Evolutionary conservation across 331 rosid species (phyloP).

Genomic region (Telfairia occidentalis): DNA sequence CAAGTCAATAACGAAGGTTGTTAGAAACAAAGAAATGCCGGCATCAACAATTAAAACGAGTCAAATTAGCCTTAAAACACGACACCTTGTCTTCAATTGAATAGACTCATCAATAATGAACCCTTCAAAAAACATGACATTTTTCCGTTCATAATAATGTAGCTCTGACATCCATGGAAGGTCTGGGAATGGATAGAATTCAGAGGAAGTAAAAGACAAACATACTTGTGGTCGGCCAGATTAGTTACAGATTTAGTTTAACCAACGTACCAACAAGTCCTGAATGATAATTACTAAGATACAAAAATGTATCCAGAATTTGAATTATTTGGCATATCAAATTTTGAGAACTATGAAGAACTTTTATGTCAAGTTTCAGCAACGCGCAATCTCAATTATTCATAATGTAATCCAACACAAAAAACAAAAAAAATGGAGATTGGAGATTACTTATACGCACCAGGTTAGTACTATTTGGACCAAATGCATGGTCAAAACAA

Average conservation of each 20-base stretch:
- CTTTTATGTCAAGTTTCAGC: neutral
- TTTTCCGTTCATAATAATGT: neutral
- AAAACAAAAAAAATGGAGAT: neutral
- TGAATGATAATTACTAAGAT: neutral
- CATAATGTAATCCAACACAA: neutral
- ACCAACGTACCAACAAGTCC: neutral
- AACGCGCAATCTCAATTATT: neutral
- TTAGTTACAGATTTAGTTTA: neutral
- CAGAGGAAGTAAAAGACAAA: neutral
- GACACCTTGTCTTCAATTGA: neutral
- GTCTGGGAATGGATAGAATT: neutral
- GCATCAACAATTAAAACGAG: neutral
- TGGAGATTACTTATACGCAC: slow-evolving; percentile 16
- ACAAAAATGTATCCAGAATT: neutral
- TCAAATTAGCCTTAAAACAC: neutral
- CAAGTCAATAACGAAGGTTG: neutral
- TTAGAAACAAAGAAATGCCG: neutral
- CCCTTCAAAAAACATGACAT: neutral
- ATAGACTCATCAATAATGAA: neutral
- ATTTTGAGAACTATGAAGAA: neutral
- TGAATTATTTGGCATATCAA: neutral
- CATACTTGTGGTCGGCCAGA: neutral
- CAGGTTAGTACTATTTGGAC: slow-evolving; percentile 34
- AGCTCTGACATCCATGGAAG: neutral
- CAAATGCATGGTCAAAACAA: slow-evolving; percentile 50